Conservation (phyloP, 2,329 filamentous ascomycete species). For the Diaporthe citrichinensis region DNA sequence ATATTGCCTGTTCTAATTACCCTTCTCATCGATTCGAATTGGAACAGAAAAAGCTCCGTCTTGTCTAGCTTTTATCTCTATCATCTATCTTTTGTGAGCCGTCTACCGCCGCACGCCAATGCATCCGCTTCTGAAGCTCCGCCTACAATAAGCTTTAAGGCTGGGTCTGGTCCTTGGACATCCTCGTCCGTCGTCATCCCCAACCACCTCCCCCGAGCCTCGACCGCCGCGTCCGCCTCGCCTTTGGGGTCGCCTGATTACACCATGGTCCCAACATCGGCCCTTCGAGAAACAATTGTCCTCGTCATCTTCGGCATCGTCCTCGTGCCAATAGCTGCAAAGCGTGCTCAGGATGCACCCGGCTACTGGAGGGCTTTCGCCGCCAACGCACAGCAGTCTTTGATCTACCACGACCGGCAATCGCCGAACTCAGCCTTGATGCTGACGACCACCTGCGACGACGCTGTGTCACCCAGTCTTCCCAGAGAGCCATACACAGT, state of each 20-base stretch:
- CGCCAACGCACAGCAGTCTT: slow-evolving; percentile 20
- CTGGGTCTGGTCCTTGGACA: neutral
- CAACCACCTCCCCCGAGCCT: neutral
- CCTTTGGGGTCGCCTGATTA: neutral
- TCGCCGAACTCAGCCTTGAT: neutral
- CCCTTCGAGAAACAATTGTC: slow-evolving; percentile 39
- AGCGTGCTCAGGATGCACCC: slow-evolving; percentile 41
- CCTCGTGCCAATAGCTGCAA: slow-evolving; percentile 41
- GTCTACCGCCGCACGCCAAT: neutral
- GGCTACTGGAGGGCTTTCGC: slow-evolving; percentile 40
- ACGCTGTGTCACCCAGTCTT: neutral
- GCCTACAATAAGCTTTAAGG: slow-evolving; percentile 21
- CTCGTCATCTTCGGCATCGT: slow-evolving; percentile 41
- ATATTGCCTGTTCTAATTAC: neutral
- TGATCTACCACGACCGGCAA: neutral
- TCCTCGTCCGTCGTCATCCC: neutral
- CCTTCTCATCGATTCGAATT: neutral
- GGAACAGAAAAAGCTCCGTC: neutral
- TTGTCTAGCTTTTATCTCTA: slow-evolving; percentile 20
- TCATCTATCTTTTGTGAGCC: slow-evolving; percentile 14
- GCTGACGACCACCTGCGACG: neutral
- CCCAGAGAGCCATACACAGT: neutral
- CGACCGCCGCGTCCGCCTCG: slow-evolving; percentile 16
- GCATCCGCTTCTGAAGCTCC: slow-evolving; percentile 1
- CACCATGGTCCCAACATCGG: slow-evolving; percentile 36